These are phyloP conservation scores for Catunica adiposa DNA, from an alignment of 2,329 filamentous ascomycete species.

Conservation along the genomic window DNA sequence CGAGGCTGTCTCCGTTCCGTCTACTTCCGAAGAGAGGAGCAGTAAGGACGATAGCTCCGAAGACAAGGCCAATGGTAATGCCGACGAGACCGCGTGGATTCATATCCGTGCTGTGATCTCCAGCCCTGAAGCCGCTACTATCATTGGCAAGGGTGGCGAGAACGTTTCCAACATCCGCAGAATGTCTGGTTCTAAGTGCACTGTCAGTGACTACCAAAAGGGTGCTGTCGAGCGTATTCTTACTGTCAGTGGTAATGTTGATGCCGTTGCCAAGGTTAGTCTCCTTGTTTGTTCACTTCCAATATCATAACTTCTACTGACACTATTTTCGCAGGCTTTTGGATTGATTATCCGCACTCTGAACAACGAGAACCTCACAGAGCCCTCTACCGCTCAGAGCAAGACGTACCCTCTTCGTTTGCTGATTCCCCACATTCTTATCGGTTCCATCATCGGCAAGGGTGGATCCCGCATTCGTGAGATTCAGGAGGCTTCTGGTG, in stretches of 20 bases:
- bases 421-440: conserved; percentile 89
- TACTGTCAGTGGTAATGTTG: conserved; percentile 89
- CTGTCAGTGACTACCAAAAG: conserved; percentile 93
- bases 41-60: conserved; percentile 31
- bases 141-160: conserved; percentile 96
- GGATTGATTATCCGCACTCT: conserved; percentile 94
- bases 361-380: conserved; percentile 85
- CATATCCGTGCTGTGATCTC: conserved; percentile 95
- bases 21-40: conserved; percentile 28
- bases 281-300: conserved; percentile 2
- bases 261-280: conserved; percentile 83
- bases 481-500: conserved; percentile 94
- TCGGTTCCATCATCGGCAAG: conserved; percentile 97
- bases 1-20: conserved; percentile 22
- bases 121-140: conserved; percentile 89
- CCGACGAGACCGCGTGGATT: conserved; percentile 92
- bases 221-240: conserved; percentile 94
- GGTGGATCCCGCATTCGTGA: conserved; percentile 89
- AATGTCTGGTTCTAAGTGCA: conserved; percentile 93
- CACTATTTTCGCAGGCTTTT: conserved; percentile 52
- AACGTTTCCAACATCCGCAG: conserved; percentile 95
- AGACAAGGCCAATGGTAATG: conserved; percentile 31
- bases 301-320: conserved; percentile 9
- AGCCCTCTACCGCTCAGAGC: conserved; percentile 78
- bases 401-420: conserved; percentile 95